Percentiles rank a stretch among this genome's conserved stretches.
phyloP scores from a whole-genome alignment of 352 stramenopile genomes.

The Albugo laibachii region DNA sequence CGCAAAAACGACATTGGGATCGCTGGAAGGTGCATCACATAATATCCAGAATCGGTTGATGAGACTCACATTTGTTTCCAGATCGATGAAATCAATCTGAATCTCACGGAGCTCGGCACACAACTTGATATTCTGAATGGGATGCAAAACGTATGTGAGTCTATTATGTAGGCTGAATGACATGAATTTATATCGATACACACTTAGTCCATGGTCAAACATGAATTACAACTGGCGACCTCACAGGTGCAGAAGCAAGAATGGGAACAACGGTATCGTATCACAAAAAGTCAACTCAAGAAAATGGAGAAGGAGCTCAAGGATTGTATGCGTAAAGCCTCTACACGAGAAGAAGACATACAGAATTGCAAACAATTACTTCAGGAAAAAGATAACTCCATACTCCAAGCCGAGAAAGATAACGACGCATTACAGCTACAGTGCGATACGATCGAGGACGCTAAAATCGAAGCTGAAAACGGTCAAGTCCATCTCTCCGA shows the following conservation, averaged over 20 bases:
- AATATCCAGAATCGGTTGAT: neutral
- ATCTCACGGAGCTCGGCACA: neutral
- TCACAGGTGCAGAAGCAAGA: conserved; percentile 40
- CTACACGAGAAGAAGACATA: neutral
- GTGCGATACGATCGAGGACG: neutral
- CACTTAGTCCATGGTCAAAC: conserved; percentile 32
- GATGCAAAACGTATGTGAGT: conserved; percentile 45
- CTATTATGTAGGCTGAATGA: conserved; percentile 48
- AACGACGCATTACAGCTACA: neutral
- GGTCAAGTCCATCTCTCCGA: too few relatives aligned
- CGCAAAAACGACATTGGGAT: conserved; percentile 68
- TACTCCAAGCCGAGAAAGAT: neutral
- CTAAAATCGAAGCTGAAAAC: too few relatives aligned
- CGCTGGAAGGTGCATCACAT: conserved; percentile 33
- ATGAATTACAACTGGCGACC: conserved; percentile 30
- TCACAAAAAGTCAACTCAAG: neutral
- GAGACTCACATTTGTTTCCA: neutral
- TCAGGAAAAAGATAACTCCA: neutral
- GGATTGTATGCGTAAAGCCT: too few relatives aligned
- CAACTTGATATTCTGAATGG: conserved; percentile 1
- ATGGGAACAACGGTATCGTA: conserved; percentile 21
- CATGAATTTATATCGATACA: conserved; percentile 39
- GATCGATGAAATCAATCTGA: conserved; percentile 1
- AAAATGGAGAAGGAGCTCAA: neutral
- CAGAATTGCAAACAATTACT: neutral